Percentiles rank a stretch among this genome's conserved stretches.
Evolutionary conservation across 352 stramenopile species (phyloP).

Genomic region (Globisporangium irregulare): DNA sequence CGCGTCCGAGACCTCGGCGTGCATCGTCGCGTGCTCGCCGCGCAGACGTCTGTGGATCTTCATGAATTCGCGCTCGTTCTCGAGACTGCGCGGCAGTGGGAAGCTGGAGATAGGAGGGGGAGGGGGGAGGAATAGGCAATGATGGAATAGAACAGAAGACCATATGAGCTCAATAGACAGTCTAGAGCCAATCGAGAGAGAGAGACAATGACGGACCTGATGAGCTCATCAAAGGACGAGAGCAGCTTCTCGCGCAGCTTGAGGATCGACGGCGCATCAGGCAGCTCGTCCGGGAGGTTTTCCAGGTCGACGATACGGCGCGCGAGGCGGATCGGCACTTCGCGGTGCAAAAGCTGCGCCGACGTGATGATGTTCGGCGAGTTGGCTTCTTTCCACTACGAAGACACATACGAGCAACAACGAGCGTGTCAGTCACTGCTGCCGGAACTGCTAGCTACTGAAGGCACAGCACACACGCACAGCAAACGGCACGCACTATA

Average conservation of each 20-base stretch:
- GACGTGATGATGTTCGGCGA: conserved; percentile 72
- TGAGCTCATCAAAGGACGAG: conserved; percentile 72
- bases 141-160: too few relatives aligned
- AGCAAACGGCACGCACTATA: background rate
- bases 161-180: too few relatives aligned
- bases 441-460: too few relatives aligned
- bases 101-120: conserved; percentile 21
- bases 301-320: conserved; percentile 82
- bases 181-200: too few relatives aligned
- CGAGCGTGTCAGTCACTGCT: too few relatives aligned
- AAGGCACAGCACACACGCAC: too few relatives aligned
- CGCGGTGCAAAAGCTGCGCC: conserved; percentile 70
- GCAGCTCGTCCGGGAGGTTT: conserved; percentile 71
- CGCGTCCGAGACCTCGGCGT: conserved; percentile 61
- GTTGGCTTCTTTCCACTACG: conserved; percentile 63
- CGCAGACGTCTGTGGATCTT: conserved; percentile 55
- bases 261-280: conserved; percentile 53
- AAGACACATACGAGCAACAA: background rate
- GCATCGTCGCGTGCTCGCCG: conserved; percentile 66
- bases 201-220: conserved; percentile 16
- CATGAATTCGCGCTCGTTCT: conserved; percentile 57
- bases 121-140: background rate
- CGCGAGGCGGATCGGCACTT: conserved; percentile 77
- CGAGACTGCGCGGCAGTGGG: conserved; percentile 54
- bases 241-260: conserved; percentile 62